Evolutionary conservation across 2,329 filamentous ascomycete genomes (phyloP), one percentile per base, ranked within the genome.

Genomic region (Leptographium wingfieldii): DNA sequence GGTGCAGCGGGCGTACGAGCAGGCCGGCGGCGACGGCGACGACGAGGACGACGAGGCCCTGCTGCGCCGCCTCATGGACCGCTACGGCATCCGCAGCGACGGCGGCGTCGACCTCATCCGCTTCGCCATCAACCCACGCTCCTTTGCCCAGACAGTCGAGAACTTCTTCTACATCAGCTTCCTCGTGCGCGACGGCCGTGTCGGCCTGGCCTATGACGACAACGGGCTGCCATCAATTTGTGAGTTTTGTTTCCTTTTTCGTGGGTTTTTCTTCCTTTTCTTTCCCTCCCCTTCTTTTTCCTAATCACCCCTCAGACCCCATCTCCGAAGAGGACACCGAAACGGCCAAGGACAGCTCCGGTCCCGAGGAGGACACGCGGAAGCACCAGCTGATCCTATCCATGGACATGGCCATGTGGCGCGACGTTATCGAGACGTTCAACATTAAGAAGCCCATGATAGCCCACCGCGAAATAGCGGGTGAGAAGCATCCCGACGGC

Each of bases 121-220:
- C 58, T 97, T 96, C 66, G 89, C 91, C 49, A 81, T 97, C 64
- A 96, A 99, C 66, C 94, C 94, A 0, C 76, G 76, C 48, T 95
- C 90, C 0, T 99, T 97, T 67, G 90, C 90, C 0, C 94, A 99
- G 72, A 96, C 91, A 0, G 85, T 99, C 7, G 94, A 99, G 70
- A 99, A 99, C 67, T 78, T 99, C 67, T 99, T 99, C 72, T 97
- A 97, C 70, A 83, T 96, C 66, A 95, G 90, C 69, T 99, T 99
- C 69, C 75, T 99, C 62, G 90, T 97, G 62, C 84, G 89, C 61
- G 94, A 99, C 72, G 91, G 91, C 12, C 83, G 81, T 62, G 82
- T 91, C 6, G 83, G 83, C 40, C 79, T 99, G n/a, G 77, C 82
- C 3, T 80, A 84, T 60, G 92, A 96, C 68, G 79, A 84, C 14